Evolutionary conservation across 345 rosid species (phyloP).

Genomic region (Punica granatum): DNA sequence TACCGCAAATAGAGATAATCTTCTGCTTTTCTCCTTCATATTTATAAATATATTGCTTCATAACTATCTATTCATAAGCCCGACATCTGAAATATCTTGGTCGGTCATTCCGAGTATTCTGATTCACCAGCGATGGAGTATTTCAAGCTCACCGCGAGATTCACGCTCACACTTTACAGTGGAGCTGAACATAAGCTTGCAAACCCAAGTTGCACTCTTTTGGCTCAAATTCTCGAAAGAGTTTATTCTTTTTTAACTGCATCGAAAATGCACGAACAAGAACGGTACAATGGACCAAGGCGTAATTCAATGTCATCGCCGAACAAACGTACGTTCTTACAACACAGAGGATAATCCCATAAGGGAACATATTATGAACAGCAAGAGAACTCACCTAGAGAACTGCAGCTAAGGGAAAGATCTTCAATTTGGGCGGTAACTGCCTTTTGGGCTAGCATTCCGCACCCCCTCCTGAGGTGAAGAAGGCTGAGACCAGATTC

Average conservation of each 20-base stretch:
- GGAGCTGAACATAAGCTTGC: neutral
- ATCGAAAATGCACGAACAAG: neutral
- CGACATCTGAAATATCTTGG: neutral
- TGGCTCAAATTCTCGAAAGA: neutral
- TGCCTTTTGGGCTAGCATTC: neutral
- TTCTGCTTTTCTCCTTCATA: neutral
- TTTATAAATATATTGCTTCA: neutral
- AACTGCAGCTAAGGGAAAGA: constrained; percentile 3
- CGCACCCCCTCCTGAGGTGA: neutral
- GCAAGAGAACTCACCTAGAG: neutral
- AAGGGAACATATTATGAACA: neutral
- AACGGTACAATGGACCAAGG: too few species aligned
- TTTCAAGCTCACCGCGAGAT: neutral
- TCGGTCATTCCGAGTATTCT: neutral
- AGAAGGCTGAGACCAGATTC: too few species aligned
- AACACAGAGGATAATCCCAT: neutral
- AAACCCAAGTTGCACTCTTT: neutral
- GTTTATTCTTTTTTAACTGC: neutral
- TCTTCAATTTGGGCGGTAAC: neutral
- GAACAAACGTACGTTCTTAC: neutral
- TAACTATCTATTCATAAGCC: neutral
- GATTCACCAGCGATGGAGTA: neutral
- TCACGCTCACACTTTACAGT: neutral
- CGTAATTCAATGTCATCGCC: neutral
- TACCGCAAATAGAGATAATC: neutral